phyloP scores from a whole-genome alignment of 1,284 basidiomycete genomes.

The Rhodotorula sp. region DNA sequence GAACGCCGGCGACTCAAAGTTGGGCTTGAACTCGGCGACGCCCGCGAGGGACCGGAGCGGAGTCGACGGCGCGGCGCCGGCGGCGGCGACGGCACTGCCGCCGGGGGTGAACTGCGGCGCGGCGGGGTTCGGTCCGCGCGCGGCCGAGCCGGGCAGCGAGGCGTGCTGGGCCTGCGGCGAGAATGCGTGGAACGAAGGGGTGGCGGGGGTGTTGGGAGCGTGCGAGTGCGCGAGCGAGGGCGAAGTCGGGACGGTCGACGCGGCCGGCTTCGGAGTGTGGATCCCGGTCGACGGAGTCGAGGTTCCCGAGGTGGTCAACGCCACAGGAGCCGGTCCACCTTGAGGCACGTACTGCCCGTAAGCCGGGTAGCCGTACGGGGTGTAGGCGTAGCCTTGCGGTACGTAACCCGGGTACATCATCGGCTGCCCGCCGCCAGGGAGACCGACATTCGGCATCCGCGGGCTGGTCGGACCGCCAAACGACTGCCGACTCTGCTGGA shows the following conservation, averaged over 20 bases:
- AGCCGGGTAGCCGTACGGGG: neutral
- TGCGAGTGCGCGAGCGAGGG: conserved; percentile 16
- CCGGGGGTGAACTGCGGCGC: conserved; percentile 24
- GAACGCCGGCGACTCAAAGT: conserved; percentile 25
- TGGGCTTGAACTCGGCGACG: conserved; percentile 35
- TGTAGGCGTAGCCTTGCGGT: conserved; percentile 5
- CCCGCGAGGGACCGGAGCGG: conserved; percentile 24
- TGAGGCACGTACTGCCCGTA: conserved; percentile 6
- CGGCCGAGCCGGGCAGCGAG: conserved; percentile 15
- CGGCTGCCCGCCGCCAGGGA: conserved; percentile 14
- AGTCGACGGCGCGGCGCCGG: conserved; percentile 4
- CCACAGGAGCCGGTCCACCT: conserved; percentile 1
- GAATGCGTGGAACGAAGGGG: conserved; percentile 23
- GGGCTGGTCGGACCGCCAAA: conserved; percentile 34
- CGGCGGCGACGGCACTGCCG: neutral
- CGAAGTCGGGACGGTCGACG: conserved; percentile 22
- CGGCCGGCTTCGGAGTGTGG: conserved; percentile 25
- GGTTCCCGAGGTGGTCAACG: conserved; percentile 10
- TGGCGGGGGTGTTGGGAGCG: conserved; percentile 22
- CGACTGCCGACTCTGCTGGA: conserved; percentile 14
- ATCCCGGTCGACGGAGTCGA: conserved; percentile 28
- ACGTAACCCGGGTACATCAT: conserved; percentile 30
- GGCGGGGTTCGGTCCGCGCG: conserved; percentile 14
- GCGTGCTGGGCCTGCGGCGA: conserved; percentile 34
- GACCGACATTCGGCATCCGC: conserved; percentile 24